These are phyloP conservation scores for Nectriaceae sp. DNA, from an alignment of 2,329 filamentous ascomycete species.

Conservation along the genomic window DNA sequence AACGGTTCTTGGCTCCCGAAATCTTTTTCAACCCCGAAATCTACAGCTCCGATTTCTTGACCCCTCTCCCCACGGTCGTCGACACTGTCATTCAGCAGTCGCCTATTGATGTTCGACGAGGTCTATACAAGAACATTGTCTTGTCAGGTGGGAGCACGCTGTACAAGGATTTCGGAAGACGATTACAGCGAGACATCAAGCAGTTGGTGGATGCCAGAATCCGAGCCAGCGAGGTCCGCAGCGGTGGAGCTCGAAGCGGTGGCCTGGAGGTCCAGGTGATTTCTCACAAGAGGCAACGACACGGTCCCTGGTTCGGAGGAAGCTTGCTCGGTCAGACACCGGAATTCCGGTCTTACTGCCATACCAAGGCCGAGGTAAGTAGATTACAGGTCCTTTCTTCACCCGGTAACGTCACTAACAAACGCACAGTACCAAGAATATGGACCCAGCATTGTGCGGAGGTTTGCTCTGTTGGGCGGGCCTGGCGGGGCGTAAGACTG, in stretches of 20 bases:
- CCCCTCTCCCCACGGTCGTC: constrained; percentile 89
- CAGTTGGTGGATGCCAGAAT: constrained; percentile 93
- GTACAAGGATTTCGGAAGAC: constrained; percentile 97
- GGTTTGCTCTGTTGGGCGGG: constrained; percentile 91
- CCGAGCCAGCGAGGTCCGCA: constrained; percentile 85
- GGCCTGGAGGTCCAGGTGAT: constrained; percentile 97
- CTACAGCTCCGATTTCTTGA: constrained; percentile 97
- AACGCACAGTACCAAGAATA: constrained; percentile 81
- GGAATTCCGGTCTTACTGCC: constrained; percentile 98
- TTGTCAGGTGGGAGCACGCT: constrained; percentile 94
- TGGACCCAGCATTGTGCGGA: constrained; percentile 90
- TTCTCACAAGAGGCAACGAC: constrained; percentile 93
- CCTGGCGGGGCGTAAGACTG: constrained; percentile 72
- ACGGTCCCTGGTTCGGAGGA: constrained; percentile 98
- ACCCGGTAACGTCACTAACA: background rate
- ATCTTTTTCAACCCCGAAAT: constrained; percentile 99
- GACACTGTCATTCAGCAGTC: constrained; percentile 97
- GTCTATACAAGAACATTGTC: constrained; percentile 99
- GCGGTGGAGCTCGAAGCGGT: constrained; percentile 89
- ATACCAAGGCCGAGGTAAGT: constrained; percentile 78
- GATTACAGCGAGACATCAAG: constrained; percentile 95
- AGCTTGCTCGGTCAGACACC: constrained; percentile 95
- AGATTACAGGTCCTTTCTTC: background rate
- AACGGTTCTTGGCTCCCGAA: constrained; percentile 95
- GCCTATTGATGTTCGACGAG: constrained; percentile 94